Conservation (phyloP, 371 early-diverging fungal genomes). For the Capniomyces stellatus region DNA sequence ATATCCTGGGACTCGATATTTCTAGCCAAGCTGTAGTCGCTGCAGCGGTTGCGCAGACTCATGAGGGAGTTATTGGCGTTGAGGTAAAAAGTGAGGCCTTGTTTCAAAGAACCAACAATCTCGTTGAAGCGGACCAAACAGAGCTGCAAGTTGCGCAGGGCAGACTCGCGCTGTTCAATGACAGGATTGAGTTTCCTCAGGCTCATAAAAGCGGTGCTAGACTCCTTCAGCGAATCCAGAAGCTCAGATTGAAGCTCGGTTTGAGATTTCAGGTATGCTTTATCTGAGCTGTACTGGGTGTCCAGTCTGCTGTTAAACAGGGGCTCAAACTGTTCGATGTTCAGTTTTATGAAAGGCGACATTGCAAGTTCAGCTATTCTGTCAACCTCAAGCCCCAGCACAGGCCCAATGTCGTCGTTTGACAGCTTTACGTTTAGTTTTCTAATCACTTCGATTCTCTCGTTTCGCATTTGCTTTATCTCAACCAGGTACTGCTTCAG, state of each 20-base stretch:
- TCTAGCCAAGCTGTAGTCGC: slow-evolving; percentile 48
- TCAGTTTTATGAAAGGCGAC: slow-evolving; percentile 42
- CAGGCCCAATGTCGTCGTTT: slow-evolving; percentile 49
- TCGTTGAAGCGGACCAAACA: slow-evolving; percentile 47
- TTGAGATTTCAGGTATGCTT: slow-evolving; percentile 33
- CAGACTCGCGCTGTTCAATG: slow-evolving; percentile 39
- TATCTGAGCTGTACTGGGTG: slow-evolving; percentile 39
- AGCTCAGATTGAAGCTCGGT: slow-evolving; percentile 40
- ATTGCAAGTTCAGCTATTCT: slow-evolving; percentile 23
- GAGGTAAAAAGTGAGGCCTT: slow-evolving; percentile 63
- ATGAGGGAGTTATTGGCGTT: no score
- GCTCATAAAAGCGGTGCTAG: slow-evolving; percentile 41
- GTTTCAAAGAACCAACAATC: slow-evolving; percentile 39
- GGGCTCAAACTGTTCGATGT: slow-evolving; percentile 50
- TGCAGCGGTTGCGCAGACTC: slow-evolving; percentile 36
- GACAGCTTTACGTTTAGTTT: slow-evolving; percentile 33
- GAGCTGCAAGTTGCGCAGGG: slow-evolving; percentile 42
- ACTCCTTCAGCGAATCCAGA: slow-evolving; percentile 34
- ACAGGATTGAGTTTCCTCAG: slow-evolving; percentile 28
- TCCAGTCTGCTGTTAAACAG: slow-evolving; percentile 39
- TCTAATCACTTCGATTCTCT: slow-evolving; percentile 31
- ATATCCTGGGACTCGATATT: slow-evolving; percentile 45
- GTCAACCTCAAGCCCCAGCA: slow-evolving; percentile 28
- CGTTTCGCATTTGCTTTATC: slow-evolving; percentile 27
- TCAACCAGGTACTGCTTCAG: slow-evolving; percentile 31